Conservation (phyloP, 768 basidiomycete species). For the Termitomyces sp. region DNA sequence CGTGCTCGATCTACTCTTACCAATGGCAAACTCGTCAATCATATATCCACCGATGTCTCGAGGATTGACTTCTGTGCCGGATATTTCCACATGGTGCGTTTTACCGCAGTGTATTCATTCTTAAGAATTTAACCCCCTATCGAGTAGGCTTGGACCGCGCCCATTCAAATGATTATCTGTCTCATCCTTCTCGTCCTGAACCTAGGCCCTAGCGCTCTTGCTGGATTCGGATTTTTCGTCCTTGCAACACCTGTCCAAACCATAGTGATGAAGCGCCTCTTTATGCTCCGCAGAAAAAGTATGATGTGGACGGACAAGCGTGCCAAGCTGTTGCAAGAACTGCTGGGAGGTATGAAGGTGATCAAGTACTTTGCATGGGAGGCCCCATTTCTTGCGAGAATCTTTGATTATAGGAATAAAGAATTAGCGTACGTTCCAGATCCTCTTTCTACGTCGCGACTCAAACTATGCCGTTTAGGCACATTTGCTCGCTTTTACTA, state of each 20-base stretch:
- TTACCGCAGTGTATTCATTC: background rate
- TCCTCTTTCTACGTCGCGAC: background rate
- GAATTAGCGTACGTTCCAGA: conserved; percentile 55
- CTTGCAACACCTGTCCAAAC: conserved; percentile 72
- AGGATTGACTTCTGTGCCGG: conserved; percentile 85
- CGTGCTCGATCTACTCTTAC: conserved; percentile 75
- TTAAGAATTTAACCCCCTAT: background rate
- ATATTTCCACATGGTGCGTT: conserved; percentile 65
- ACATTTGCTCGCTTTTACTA: conserved; percentile 62
- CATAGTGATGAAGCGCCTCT: conserved; percentile 65
- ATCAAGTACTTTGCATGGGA: conserved; percentile 95
- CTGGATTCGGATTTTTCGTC: conserved; percentile 57
- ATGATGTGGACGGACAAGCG: conserved; percentile 92
- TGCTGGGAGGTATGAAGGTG: conserved; percentile 84
- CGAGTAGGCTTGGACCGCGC: conserved; percentile 58
- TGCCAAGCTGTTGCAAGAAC: conserved; percentile 83
- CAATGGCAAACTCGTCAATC: conserved; percentile 88
- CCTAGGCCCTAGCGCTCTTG: conserved; percentile 57
- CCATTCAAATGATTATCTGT: conserved; percentile 75
- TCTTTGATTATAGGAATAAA: conserved; percentile 61
- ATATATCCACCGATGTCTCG: conserved; percentile 89
- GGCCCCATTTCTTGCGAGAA: conserved; percentile 67
- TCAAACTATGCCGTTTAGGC: conserved; percentile 27
- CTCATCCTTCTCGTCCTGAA: conserved; percentile 69
- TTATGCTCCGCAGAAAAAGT: conserved; percentile 60